Percentiles rank a stretch among this genome's conserved stretches.
Conservation (phyloP, 768 basidiomycete genomes). For the Rhodotorula taiwanensis region DNA sequence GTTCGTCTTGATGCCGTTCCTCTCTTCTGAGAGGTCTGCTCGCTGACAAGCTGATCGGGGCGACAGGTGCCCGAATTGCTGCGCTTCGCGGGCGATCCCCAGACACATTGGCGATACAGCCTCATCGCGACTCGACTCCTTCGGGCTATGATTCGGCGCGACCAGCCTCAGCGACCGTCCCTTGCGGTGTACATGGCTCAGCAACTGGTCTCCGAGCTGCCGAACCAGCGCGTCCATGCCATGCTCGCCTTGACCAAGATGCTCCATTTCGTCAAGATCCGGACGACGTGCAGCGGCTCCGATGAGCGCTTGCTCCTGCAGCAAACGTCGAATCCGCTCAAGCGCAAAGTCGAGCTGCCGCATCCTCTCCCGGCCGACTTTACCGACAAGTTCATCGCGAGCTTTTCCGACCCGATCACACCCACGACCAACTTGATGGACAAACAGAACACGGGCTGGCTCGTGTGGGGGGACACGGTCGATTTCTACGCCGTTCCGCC, state of each 20-base stretch:
- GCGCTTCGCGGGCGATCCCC: constrained; percentile 52
- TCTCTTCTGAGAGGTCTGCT: not conserved
- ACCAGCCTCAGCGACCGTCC: constrained; percentile 44
- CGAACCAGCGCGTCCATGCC: constrained; percentile 35
- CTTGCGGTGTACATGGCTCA: constrained; percentile 32
- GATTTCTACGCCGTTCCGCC: constrained; percentile 36
- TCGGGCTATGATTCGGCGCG: constrained; percentile 62
- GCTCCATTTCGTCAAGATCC: constrained; percentile 69
- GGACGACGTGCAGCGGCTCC: constrained; percentile 56
- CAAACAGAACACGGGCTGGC: constrained; percentile 45
- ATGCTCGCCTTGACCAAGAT: constrained; percentile 66
- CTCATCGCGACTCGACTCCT: constrained; percentile 64
- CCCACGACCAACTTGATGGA: constrained; percentile 43
- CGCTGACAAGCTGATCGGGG: constrained; percentile 25
- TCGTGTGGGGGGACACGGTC: constrained; percentile 46
- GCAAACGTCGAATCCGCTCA: constrained; percentile 61
- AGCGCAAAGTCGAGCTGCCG: constrained; percentile 51
- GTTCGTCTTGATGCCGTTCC: not conserved
- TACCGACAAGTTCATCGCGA: constrained; percentile 54
- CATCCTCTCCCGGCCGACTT: constrained; percentile 44
- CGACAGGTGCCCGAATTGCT: constrained; percentile 50
- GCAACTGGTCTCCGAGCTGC: constrained; percentile 38
- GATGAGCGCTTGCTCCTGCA: constrained; percentile 58
- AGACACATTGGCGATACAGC: constrained; percentile 73
- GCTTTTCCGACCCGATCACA: constrained; percentile 53